Evolutionary conservation across 225 moss, liverwort and hornwort genomes (phyloP), one percentile per base, ranked within the genome.

Genomic region (Anthoceros angustus): DNA sequence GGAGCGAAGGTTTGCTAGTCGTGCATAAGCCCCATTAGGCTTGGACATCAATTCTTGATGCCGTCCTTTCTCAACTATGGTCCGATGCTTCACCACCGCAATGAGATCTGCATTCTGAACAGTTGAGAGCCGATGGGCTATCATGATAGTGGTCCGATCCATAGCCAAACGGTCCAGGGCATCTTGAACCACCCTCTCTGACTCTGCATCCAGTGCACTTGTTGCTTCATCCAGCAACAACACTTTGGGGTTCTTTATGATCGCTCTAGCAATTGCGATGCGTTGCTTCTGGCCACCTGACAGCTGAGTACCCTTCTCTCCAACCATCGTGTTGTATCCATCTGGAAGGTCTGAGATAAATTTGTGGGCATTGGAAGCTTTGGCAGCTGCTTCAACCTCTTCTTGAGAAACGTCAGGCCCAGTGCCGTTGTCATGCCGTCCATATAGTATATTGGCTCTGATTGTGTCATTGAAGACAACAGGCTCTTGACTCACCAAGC

Each of bases 391-490:
- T n/a, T 55, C 55, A 2, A 55, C 0, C 55, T 55, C 55, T 23
- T 15, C 55, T n/a, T 55, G 55, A 23, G 14, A 15, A 23, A 20
- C 55, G 55, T 18, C 8, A 55, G 55, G 7, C 5, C 7, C 14
- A 7, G n/a, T n/a, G 6, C 55, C 55, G 14, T 55, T 46, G 45
- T 46, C 45, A 46, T 11, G 55, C 55, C n/a, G 18, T 8, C 55
- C 55, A 20, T 55, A 55, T 0, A 55, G 14, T 7, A 55, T 55
- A 23, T 55, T 55, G 8, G 55, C 55, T 15, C 14, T 15, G 55
- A 55, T 55, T 18, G 55, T 55, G 55, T 55, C 55, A 20, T 55
- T 55, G 55, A 55, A 55, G 55, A 55, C 55, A 20, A 55, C 55
- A 6, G 55, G 55, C 55, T 55, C 55, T n/a, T 55, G 55, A 23